These are phyloP conservation scores for Candida hispaniensis DNA, from an alignment of 805 yeast species.

Conservation along the genomic window DNA sequence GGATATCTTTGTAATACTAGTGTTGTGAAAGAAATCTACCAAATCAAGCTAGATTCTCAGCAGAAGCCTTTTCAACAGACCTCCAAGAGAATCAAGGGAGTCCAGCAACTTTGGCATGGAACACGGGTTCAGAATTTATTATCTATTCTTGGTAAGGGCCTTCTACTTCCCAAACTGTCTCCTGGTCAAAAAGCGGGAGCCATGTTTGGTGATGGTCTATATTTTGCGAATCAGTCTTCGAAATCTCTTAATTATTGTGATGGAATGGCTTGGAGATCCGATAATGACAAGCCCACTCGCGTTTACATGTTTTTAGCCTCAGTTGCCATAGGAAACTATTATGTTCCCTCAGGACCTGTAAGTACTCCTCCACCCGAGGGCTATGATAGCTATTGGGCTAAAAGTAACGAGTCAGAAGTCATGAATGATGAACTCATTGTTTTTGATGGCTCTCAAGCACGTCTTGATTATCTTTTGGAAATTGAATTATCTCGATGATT, in stretches of 20 bases:
- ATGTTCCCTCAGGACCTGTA: conserved; percentile 4
- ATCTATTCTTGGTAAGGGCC: conserved; percentile 11
- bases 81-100: conserved; percentile 14
- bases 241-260: conserved; percentile 14
- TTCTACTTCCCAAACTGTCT: conserved; percentile 5
- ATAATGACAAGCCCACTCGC: conserved; percentile 1
- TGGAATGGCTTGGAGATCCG: conserved; percentile 4
- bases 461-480: conserved; percentile 7
- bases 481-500: too few relatives aligned
- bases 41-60: conserved; percentile 13
- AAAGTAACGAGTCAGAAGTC: conserved; percentile 5
- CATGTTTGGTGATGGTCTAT: conserved; percentile 15
- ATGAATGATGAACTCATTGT: conserved; percentile 15
- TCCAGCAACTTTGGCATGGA: conserved; percentile 13
- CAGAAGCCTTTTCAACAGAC: conserved; percentile 11
- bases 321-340: conserved; percentile 11
- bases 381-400: conserved; percentile 14
- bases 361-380: conserved; percentile 3
- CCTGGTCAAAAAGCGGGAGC: conserved; percentile 14
- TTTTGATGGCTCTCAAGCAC: conserved; percentile 4
- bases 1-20: not conserved
- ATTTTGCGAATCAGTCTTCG: conserved; percentile 12
- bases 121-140: conserved; percentile 7
- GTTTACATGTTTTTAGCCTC: conserved; percentile 12
- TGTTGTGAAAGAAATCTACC: conserved; percentile 6